These are phyloP conservation scores for Saccharomycopsis babjevae DNA, from an alignment of 805 yeast genomes.

Conservation along the genomic window DNA sequence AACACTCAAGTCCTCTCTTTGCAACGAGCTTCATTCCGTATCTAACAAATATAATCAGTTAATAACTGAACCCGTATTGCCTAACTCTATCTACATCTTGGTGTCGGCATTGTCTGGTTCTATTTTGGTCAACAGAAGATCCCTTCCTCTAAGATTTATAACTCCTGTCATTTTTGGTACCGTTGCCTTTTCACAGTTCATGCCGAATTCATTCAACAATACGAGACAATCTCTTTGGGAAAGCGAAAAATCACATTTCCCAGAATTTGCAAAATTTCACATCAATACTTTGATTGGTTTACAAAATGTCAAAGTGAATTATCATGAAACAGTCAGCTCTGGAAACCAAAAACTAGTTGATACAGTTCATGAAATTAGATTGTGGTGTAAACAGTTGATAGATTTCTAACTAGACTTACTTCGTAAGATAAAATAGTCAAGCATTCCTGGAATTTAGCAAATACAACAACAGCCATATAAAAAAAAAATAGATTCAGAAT, in stretches of 20 bases:
- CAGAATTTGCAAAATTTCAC: constrained; percentile 27
- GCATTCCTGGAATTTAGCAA: too few relatives aligned
- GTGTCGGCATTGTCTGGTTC: constrained; percentile 50
- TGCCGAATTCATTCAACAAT: constrained; percentile 40
- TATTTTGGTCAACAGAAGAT: constrained; percentile 37
- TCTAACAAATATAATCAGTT: constrained; percentile 26
- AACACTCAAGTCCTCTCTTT: constrained; percentile 37
- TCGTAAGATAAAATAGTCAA: not conserved
- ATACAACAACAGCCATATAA: not conserved
- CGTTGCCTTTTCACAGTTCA: constrained; percentile 32
- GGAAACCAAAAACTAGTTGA: constrained; percentile 4
- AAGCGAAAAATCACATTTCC: constrained; percentile 29
- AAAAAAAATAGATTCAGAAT: not conserved
- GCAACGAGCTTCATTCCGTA: constrained; percentile 32
- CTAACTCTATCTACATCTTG: constrained; percentile 42
- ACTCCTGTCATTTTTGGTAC: constrained; percentile 43
- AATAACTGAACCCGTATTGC: constrained; percentile 45
- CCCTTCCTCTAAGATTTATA: constrained; percentile 39
- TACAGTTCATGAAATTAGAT: constrained; percentile 11
- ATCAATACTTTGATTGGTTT: constrained; percentile 18
- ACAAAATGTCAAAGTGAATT: constrained; percentile 16
- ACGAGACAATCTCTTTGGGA: constrained; percentile 22
- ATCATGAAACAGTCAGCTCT: not conserved
- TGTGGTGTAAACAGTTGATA: constrained; percentile 1
- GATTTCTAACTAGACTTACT: constrained; percentile 1